Percentiles rank a stretch among this genome's conserved stretches.
Conservation (phyloP, 225 moss, liverwort and hornwort genomes). For the Thuidium tamariscinum region DNA sequence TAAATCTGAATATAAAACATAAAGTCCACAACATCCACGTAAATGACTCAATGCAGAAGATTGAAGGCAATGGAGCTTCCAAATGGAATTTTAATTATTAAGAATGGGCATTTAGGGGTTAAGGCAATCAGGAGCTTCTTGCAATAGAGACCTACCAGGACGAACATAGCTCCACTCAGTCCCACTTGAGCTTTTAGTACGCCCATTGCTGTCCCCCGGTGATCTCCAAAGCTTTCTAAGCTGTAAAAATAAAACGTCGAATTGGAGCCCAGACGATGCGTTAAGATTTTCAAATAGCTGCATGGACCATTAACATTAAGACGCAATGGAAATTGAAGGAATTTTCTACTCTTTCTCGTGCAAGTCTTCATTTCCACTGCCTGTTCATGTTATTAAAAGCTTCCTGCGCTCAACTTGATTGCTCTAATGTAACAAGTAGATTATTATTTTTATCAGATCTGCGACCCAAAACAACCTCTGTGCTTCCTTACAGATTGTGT, state of each 20-base stretch:
- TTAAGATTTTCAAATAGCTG: not conserved
- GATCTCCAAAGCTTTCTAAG: constrained; percentile 46
- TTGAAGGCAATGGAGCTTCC: no score
- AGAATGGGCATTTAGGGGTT: not conserved
- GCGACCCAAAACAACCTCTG: not conserved
- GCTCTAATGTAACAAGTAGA: not conserved
- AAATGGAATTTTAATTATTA: not conserved
- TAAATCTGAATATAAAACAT: constrained; percentile 16
- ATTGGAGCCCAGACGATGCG: not conserved
- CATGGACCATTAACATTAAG: not conserved
- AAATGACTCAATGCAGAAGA: not conserved
- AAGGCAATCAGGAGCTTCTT: not conserved
- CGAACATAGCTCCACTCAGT: constrained; percentile 56
- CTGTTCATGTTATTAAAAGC: not conserved
- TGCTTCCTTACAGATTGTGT: not conserved
- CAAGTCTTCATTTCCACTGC: not conserved
- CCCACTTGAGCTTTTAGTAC: constrained; percentile 55
- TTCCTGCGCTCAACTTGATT: not conserved
- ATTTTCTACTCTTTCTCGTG: not conserved
- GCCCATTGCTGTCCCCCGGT: constrained; percentile 53
- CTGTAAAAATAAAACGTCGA: constrained; percentile 3
- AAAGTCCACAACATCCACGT: not conserved
- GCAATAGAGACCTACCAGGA: constrained; percentile 26
- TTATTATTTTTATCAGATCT: not conserved
- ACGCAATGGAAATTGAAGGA: not conserved